phyloP scores from a whole-genome alignment of 441 rosid species.

The Gossypium davidsonii region DNA sequence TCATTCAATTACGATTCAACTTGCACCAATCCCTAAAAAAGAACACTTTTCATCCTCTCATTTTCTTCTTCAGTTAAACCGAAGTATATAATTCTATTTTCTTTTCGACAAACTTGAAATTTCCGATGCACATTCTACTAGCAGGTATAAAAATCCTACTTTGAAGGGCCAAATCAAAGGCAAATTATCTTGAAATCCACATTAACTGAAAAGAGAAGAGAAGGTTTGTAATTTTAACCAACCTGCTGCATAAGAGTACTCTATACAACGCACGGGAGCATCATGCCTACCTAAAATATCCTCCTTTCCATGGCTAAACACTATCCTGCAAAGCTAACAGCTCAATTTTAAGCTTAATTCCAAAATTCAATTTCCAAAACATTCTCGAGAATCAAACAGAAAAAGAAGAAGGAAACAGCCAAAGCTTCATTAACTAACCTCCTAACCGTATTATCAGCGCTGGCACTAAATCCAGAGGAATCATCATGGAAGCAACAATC shows the following conservation, averaged over 20 bases:
- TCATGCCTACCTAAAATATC: constrained; percentile 89
- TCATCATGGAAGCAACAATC: constrained; percentile 99
- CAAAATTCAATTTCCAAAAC: background rate
- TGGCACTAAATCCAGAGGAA: constrained; percentile 87
- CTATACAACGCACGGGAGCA: constrained; percentile 84
- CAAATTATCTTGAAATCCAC: background rate
- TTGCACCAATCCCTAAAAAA: background rate
- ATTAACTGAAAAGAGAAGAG: background rate
- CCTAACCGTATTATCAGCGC: constrained; percentile 67
- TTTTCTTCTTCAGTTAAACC: background rate
- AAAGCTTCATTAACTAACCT: constrained; percentile 36
- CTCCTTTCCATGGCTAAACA: constrained; percentile 73
- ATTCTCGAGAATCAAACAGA: background rate
- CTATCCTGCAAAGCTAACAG: constrained; percentile 53
- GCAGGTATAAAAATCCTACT: too few relatives aligned
- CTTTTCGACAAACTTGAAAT: background rate
- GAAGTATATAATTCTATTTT: background rate
- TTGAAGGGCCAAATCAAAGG: background rate
- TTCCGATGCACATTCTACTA: background rate
- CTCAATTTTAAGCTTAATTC: constrained; percentile 3
- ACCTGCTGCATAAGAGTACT: constrained; percentile 96
- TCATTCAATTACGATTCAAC: background rate
- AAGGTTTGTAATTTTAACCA: constrained; percentile 18
- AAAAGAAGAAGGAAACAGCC: background rate
- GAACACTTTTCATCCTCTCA: background rate